Conservation (phyloP, 805 yeast species). For the Kuraishia hungarica region DNA sequence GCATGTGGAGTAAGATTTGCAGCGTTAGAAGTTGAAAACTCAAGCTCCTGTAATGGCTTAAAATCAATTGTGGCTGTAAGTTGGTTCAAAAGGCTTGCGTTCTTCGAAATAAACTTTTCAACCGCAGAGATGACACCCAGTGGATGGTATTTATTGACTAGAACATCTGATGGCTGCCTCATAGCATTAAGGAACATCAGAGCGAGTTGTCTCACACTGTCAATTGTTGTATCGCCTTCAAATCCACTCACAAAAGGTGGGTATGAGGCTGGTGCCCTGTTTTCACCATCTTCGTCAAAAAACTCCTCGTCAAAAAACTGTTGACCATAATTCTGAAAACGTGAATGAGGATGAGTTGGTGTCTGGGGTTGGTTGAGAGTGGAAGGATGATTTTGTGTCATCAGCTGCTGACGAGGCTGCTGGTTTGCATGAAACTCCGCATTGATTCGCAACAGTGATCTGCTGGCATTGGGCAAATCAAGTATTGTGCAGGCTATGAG, state of each 20-base stretch:
- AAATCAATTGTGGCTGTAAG: not conserved
- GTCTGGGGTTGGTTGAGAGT: not conserved
- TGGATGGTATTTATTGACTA: constrained; percentile 39
- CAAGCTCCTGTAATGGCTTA: not conserved
- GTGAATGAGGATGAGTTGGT: not conserved
- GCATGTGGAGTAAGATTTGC: constrained; percentile 1
- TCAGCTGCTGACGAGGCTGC: constrained; percentile 6
- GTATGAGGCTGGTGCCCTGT: constrained; percentile 15
- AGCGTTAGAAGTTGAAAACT: not conserved
- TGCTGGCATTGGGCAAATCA: constrained; percentile 34
- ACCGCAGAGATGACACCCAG: constrained; percentile 46
- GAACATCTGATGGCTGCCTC: constrained; percentile 39
- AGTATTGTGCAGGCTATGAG: constrained; percentile 46
- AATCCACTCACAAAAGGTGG: constrained; percentile 45
- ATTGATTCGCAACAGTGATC: constrained; percentile 17
- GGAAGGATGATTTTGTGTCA: not conserved
- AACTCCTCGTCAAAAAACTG: constrained; percentile 6
- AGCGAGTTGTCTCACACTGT: constrained; percentile 31
- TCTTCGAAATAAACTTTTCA: constrained; percentile 15
- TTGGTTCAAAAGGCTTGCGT: not conserved
- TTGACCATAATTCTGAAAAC: not conserved
- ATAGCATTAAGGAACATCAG: constrained; percentile 34
- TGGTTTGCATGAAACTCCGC: not conserved
- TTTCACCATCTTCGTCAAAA: constrained; percentile 26
- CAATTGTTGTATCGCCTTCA: constrained; percentile 29